phyloP scores from a whole-genome alignment of 129 eudicot genomes.

The Ambrosia trifida region DNA sequence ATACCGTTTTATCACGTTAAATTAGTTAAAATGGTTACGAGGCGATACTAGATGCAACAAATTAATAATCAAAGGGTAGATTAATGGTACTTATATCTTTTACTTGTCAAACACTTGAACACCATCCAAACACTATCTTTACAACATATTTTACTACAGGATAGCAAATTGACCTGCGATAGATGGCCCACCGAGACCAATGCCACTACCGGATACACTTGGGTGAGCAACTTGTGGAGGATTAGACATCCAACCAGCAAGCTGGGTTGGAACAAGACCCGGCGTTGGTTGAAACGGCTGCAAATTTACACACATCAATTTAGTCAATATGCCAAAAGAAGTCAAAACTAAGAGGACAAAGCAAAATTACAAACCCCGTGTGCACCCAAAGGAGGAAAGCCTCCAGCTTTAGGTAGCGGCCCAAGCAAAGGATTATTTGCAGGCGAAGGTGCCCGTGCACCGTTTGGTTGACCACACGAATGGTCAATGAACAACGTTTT shows the following conservation, averaged over 20 bases:
- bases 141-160: not conserved
- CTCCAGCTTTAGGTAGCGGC: slow-evolving; percentile 85
- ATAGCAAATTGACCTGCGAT: slow-evolving; percentile 53
- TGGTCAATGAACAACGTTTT: slow-evolving; percentile 93
- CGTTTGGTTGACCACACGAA: slow-evolving; percentile 91
- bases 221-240: slow-evolving; percentile 73
- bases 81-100: not conserved
- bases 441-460: slow-evolving; percentile 93
- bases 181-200: slow-evolving; percentile 84
- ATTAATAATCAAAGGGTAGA: not conserved
- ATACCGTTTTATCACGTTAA: too few relatives aligned
- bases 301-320: slow-evolving; percentile 2
- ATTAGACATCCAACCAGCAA: slow-evolving; percentile 99
- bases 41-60: not conserved
- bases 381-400: slow-evolving; percentile 90
- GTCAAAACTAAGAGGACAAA: not conserved
- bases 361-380: slow-evolving; percentile 63
- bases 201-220: slow-evolving; percentile 77
- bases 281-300: slow-evolving; percentile 89
- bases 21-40: too few relatives aligned
- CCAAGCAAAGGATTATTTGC: slow-evolving; percentile 87
- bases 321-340: not conserved
- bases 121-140: slow-evolving; percentile 10
- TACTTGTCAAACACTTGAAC: not conserved
- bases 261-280: slow-evolving; percentile 69